Conservation (phyloP, 2,329 filamentous ascomycete species). For the Trichoderma cornu-damae region DNA sequence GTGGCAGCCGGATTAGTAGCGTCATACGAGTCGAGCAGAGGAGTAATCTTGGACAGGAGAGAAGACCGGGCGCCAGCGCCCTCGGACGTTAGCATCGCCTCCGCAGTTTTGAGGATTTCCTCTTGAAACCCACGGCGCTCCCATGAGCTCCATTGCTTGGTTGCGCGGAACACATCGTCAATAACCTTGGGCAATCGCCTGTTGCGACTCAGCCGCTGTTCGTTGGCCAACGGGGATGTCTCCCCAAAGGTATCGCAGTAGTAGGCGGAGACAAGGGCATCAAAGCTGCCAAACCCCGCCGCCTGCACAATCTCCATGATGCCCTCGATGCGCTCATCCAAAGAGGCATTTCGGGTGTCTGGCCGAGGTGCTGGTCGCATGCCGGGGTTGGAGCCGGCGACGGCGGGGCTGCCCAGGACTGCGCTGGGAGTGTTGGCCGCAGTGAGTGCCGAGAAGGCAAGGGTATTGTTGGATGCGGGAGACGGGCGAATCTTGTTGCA, state of each 20-base stretch:
- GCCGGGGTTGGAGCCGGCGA: not conserved
- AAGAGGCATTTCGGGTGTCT: not conserved
- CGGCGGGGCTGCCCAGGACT: not conserved
- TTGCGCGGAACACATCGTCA: constrained; percentile 21
- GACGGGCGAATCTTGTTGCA: constrained; percentile 15
- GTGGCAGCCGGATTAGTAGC: constrained; percentile 4
- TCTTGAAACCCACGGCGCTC: constrained; percentile 27
- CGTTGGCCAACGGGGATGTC: constrained; percentile 23
- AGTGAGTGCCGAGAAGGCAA: constrained; percentile 15
- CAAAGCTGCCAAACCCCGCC: constrained; percentile 27
- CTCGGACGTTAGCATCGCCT: constrained; percentile 23
- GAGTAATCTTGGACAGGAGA: constrained; percentile 20
- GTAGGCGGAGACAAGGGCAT: constrained; percentile 27
- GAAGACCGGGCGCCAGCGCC: not conserved
- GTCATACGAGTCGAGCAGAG: constrained; percentile 22
- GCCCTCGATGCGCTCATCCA: constrained; percentile 24
- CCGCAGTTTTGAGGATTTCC: constrained; percentile 26
- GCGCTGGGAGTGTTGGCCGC: not conserved
- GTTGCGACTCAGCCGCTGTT: constrained; percentile 27
- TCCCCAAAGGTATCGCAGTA: constrained; percentile 24
- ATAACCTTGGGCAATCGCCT: constrained; percentile 26
- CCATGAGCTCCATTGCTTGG: constrained; percentile 25
- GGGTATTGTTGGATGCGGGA: constrained; percentile 3
- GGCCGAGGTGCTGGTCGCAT: not conserved
- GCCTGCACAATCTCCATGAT: constrained; percentile 25